A percentile compares a stretch with the other conserved stretches of the same genome.
Evolutionary conservation across 1,284 basidiomycete genomes (phyloP).

Genomic region (Fomes fomentarius): DNA sequence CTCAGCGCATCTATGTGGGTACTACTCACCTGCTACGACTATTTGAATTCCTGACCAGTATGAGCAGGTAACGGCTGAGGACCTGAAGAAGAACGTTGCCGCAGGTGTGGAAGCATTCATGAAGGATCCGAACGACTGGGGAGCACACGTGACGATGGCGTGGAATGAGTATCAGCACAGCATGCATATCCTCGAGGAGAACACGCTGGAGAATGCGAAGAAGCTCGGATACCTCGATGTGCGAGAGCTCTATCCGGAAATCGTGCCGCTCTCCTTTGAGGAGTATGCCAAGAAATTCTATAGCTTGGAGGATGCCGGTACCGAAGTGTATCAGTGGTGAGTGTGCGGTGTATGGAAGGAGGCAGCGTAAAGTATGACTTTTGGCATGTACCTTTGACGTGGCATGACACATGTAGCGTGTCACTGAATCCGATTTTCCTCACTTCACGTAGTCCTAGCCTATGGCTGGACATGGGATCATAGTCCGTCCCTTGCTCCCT

Average conservation of each 20-base stretch:
- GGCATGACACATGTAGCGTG: too few relatives aligned
- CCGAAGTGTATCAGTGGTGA: too few relatives aligned
- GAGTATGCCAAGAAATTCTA: conserved; percentile 21
- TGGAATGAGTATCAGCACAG: conserved; percentile 16
- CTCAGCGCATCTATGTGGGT: conserved; percentile 12
- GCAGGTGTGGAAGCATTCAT: not conserved
- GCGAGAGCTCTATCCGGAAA: conserved; percentile 24
- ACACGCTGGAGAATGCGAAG: conserved; percentile 25
- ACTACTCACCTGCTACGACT: too few relatives aligned
- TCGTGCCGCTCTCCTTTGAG: conserved; percentile 11
- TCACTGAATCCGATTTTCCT: too few relatives aligned
- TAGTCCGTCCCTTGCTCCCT: too few relatives aligned
- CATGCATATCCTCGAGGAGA: conserved; percentile 23
- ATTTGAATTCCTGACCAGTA: too few relatives aligned
- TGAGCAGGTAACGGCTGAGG: conserved; percentile 15
- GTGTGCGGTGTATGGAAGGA: too few relatives aligned
- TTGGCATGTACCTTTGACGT: too few relatives aligned
- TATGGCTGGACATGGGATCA: too few relatives aligned
- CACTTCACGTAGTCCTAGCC: too few relatives aligned
- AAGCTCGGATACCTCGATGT: conserved; percentile 21
- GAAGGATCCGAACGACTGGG: not conserved
- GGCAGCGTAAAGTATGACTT: too few relatives aligned
- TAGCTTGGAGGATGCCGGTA: not conserved
- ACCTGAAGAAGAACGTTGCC: conserved; percentile 1
- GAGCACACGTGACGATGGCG: not conserved